A percentile compares a stretch with the other conserved stretches of the same genome.
These are phyloP conservation scores for Boletus speciosus DNA, from an alignment of 768 basidiomycete species.

Conservation along the genomic window DNA sequence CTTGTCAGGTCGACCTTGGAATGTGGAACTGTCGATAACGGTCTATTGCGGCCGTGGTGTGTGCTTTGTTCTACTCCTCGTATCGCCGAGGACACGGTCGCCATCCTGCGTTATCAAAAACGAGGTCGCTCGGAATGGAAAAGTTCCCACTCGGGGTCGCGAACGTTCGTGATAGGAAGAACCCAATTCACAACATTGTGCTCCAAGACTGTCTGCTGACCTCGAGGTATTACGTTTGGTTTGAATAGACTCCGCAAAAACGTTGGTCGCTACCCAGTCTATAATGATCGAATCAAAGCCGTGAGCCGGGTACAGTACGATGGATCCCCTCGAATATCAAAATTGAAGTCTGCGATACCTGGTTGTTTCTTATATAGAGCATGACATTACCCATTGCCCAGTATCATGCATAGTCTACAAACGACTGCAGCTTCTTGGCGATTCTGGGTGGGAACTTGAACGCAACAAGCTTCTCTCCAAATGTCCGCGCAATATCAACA, in stretches of 20 bases:
- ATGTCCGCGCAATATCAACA: slow-evolving; percentile 63
- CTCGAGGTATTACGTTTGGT: not conserved
- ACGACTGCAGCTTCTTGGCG: slow-evolving; percentile 65
- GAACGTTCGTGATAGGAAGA: not conserved
- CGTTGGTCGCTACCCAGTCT: not conserved
- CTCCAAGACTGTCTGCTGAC: not conserved
- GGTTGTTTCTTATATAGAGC: not conserved
- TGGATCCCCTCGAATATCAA: too few species aligned
- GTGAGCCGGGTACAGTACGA: too few species aligned
- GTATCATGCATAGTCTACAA: slow-evolving; percentile 57
- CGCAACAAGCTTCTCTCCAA: slow-evolving; percentile 68
- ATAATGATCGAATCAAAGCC: too few species aligned
- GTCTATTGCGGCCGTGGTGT: too few species aligned
- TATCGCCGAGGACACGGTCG: too few species aligned
- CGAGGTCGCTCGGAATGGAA: too few species aligned
- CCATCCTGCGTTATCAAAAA: too few species aligned
- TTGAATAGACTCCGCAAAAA: too few species aligned
- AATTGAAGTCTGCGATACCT: not conserved
- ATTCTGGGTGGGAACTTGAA: slow-evolving; percentile 75
- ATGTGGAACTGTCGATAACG: too few species aligned
- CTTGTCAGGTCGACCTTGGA: too few species aligned
- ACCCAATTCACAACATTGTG: not conserved
- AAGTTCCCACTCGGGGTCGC: not conserved
- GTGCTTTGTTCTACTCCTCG: too few species aligned
- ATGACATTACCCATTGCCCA: not conserved